Conservation (phyloP, 108 stramenopile genomes). For the Nitzschia sp. region DNA sequence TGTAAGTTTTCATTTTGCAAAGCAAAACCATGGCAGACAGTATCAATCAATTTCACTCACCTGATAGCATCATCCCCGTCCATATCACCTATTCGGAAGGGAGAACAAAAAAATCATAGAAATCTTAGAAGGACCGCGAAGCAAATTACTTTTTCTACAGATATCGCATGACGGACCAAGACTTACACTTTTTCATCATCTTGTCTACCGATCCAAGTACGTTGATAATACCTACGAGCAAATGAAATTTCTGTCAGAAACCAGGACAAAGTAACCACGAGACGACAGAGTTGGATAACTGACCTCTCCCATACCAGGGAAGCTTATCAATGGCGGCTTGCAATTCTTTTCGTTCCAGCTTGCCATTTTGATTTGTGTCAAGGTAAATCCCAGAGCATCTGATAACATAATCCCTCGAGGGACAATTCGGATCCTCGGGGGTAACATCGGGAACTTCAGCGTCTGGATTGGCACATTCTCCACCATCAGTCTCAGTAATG, state of each 20-base stretch:
- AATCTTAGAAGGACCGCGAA: not conserved
- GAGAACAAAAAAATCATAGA: not conserved
- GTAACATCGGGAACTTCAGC: slow-evolving; percentile 6
- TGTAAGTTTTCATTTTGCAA: not conserved
- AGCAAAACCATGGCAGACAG: slow-evolving; percentile 34
- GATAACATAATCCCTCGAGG: slow-evolving; percentile 74
- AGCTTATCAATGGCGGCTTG: slow-evolving; percentile 63
- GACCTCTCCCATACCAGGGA: slow-evolving; percentile 62
- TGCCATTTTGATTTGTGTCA: slow-evolving; percentile 73
- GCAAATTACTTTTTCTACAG: too few relatives aligned
- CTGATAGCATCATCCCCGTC: not conserved
- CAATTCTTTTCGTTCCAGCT: slow-evolving; percentile 72
- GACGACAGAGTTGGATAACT: not conserved
- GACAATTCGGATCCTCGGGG: slow-evolving; percentile 63
- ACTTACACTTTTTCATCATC: slow-evolving; percentile 59
- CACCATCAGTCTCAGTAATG: slow-evolving; percentile 7
- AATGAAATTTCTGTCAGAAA: not conserved
- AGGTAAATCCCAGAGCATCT: slow-evolving; percentile 73
- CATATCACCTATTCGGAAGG: slow-evolving; percentile 3
- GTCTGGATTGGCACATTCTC: slow-evolving; percentile 25
- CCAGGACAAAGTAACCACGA: not conserved
- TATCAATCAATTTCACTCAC: too few relatives aligned
- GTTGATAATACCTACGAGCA: slow-evolving; percentile 14
- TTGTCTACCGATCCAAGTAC: slow-evolving; percentile 58
- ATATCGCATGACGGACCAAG: too few relatives aligned